A percentile compares a stretch with the other conserved stretches of the same genome.
Evolutionary conservation across 75 land plant genomes (phyloP).

Genomic region (Cryptomeria japonica): DNA sequence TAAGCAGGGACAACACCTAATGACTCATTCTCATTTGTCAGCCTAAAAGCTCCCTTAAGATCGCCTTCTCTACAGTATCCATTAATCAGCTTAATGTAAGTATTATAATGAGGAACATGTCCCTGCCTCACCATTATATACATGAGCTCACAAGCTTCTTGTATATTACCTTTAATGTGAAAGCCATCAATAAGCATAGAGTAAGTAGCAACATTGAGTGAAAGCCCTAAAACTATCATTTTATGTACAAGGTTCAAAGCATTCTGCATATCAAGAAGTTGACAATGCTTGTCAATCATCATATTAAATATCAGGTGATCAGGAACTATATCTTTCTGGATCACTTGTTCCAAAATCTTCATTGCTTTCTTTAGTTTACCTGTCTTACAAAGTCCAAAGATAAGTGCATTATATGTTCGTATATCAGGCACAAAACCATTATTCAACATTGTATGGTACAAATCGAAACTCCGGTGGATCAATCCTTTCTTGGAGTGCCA

Average conservation of each 20-base stretch:
- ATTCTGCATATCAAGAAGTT: constrained; percentile 17
- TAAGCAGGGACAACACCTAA: constrained; percentile 30
- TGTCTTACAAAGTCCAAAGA: constrained; percentile 50
- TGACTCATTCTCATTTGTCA: constrained; percentile 46
- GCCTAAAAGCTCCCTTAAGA: constrained; percentile 45
- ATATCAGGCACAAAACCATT: constrained; percentile 38
- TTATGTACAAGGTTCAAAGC: constrained; percentile 25
- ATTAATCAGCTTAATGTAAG: constrained; percentile 50
- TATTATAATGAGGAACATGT: constrained; percentile 24
- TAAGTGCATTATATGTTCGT: constrained; percentile 40
- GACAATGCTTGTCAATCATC: constrained; percentile 30
- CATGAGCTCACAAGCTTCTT: constrained; percentile 33
- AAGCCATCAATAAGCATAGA: constrained; percentile 34
- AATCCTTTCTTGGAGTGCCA: constrained; percentile 31
- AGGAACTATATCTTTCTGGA: constrained; percentile 26
- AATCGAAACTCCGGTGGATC: constrained; percentile 15
- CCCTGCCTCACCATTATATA: constrained; percentile 43
- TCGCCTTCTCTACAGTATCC: constrained; percentile 45
- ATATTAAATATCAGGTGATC: constrained; percentile 38
- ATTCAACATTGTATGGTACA: constrained; percentile 33
- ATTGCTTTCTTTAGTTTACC: constrained; percentile 39
- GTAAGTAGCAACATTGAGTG: constrained; percentile 24
- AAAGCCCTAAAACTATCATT: constrained; percentile 39
- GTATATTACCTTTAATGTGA: constrained; percentile 24
- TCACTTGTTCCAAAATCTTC: constrained; percentile 38